phyloP scores from a whole-genome alignment of 371 early-diverging fungal genomes.

The Rhizopus delemar region DNA sequence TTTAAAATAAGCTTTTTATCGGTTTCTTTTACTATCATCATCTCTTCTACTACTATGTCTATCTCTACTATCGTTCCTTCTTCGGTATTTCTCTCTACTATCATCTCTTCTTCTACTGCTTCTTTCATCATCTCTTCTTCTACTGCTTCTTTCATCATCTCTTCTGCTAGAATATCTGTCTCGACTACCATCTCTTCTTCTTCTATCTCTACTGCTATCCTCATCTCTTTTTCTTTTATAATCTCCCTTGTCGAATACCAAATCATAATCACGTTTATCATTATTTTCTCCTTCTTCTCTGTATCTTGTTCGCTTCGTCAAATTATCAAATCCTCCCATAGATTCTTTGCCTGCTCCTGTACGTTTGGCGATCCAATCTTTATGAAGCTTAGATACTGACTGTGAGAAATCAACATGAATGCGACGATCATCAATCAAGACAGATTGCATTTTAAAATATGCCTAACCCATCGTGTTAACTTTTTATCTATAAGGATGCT shows the following conservation, averaged over 20 bases:
- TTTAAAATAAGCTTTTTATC: constrained; percentile 15
- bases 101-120: constrained; percentile 12
- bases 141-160: constrained; percentile 16
- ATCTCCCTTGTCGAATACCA: constrained; percentile 46
- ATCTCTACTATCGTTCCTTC: constrained; percentile 13
- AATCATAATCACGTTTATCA: constrained; percentile 36
- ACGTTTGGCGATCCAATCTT: constrained; percentile 66
- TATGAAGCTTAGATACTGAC: constrained; percentile 85
- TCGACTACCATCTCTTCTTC: constrained; percentile 37
- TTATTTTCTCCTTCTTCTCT: constrained; percentile 32
- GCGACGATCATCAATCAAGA: constrained; percentile 93
- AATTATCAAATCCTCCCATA: constrained; percentile 55
- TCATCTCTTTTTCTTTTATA: constrained; percentile 20
- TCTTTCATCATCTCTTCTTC: constrained; percentile 14
- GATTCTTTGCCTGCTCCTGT: constrained; percentile 43
- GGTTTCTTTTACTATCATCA: constrained; percentile 11
- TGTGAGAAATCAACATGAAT: constrained; percentile 98
- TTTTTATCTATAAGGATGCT: background rate
- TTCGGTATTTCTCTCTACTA: constrained; percentile 7
- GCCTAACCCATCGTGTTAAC: constrained; percentile 41
- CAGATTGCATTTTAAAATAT: constrained; percentile 90
- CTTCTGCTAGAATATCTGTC: constrained; percentile 18
- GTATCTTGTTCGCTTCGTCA: constrained; percentile 50
- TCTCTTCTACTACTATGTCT: constrained; percentile 20
- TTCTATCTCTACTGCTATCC: constrained; percentile 14